phyloP scores from a whole-genome alignment of 305 asterid species.

The Fraxinus dipetala region DNA sequence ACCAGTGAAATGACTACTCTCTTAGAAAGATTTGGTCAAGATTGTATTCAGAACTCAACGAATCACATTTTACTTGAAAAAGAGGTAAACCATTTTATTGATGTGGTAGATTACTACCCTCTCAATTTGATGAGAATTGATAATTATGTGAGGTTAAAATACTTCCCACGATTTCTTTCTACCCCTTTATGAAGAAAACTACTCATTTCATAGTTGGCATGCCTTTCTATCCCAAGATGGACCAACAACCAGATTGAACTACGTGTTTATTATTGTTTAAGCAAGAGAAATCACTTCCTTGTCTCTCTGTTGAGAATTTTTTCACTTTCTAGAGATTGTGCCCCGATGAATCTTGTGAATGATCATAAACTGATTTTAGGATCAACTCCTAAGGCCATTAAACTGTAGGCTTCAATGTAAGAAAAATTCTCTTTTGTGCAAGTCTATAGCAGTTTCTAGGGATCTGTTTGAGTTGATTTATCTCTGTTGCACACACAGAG shows the following conservation, averaged over 20 bases:
- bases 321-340: not conserved
- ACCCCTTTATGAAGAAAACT: not conserved
- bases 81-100: not conserved
- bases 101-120: not conserved
- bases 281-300: not conserved
- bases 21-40: slow-evolving; percentile 14
- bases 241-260: not conserved
- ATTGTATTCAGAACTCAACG: not conserved
- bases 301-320: not conserved
- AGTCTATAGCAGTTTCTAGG: not conserved
- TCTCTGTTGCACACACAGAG: not conserved
- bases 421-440: not conserved
- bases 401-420: not conserved
- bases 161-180: not conserved
- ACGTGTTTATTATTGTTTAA: not conserved
- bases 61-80: not conserved
- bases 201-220: not conserved
- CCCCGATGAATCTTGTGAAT: not conserved
- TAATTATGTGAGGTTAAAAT: not conserved
- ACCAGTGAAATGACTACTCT: slow-evolving; percentile 7
- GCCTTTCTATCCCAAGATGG: not conserved
- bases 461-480: not conserved
- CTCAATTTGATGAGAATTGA: not conserved
- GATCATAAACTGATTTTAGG: not conserved
- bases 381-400: not conserved